Percentiles rank a stretch among this genome's conserved stretches.
phyloP scores from a whole-genome alignment of 2,329 filamentous ascomycete species.

The Fonsecaea monophora region DNA sequence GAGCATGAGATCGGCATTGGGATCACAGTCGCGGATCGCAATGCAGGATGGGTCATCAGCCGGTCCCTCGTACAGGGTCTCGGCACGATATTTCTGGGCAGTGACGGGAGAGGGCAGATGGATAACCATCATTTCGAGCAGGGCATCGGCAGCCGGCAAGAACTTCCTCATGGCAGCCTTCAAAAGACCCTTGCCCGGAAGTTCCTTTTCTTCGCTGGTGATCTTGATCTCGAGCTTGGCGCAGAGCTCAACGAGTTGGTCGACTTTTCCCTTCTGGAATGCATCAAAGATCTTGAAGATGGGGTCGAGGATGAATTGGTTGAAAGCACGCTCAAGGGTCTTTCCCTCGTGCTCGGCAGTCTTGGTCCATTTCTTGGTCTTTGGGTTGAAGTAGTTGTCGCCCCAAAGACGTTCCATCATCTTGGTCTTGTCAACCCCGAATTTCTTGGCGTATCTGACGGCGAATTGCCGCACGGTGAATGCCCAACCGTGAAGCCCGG shows the following conservation, averaged over 20 bases:
- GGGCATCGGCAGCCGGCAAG: constrained; percentile 95
- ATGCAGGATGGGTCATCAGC: constrained; percentile 89
- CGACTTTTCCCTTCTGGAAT: constrained; percentile 99
- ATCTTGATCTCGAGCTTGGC: constrained; percentile 98
- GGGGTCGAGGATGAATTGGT: constrained; percentile 98
- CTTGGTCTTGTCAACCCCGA: constrained; percentile 99
- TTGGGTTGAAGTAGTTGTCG: constrained; percentile 99
- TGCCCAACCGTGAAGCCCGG: constrained; percentile 99
- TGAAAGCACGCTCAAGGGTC: constrained; percentile 96
- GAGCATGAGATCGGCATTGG: constrained; percentile 98
- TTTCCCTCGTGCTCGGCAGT: constrained; percentile 81
- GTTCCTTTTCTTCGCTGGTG: constrained; percentile 79
- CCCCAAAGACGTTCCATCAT: constrained; percentile 99
- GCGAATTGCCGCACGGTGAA: constrained; percentile 99
- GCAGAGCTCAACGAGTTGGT: constrained; percentile 81
- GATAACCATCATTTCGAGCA: constrained; percentile 99
- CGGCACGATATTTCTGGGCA: constrained; percentile 95
- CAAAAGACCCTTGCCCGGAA: constrained; percentile 96
- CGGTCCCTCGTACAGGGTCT: constrained; percentile 99
- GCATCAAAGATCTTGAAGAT: constrained; percentile 99
- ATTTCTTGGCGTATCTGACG: constrained; percentile 97
- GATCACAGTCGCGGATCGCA: constrained; percentile 97
- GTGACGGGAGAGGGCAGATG: constrained; percentile 95
- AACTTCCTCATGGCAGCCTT: constrained; percentile 99
- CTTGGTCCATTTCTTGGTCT: constrained; percentile 99